Evolutionary conservation across 192 early-diverging fungal species (phyloP), one percentile per base, ranked within the genome.

Genomic region (Tieghemiomyces parasiticus): DNA sequence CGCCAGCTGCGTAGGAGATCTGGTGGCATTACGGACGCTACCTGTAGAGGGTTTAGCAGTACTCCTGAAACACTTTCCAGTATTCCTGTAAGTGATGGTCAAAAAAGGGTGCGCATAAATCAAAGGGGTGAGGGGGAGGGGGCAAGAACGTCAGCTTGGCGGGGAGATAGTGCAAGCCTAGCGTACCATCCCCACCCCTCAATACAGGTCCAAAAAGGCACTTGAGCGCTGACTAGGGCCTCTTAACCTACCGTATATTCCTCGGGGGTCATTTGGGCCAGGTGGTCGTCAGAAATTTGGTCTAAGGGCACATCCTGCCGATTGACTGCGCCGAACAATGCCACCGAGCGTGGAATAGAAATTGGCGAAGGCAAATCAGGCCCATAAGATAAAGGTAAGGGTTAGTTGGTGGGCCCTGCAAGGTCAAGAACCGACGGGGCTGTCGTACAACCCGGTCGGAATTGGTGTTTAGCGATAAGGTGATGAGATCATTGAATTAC

Each of bases 271-370:
- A 80, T 80, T 25, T 71, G 60, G 9, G 54, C 56, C 47, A 73
- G 78, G 61, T 78, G 70, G 3, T 80, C 78, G 56, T 78, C 75
- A 1, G 71, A 71, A 19, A 80, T 67, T 35, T 77, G 75, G 60
- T 75, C 61, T 29, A 80, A 54, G 13, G 73, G 69, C 19, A 77
- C 67, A 59, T 68, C 63, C 20, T 67, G 61, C 33, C 75, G 73
- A 64, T 65, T 70, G 1, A 70, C 72, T 70, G 14, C 28, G n/a
- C 48, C 6, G 20, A 50, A 25, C 22, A 4, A 50, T 50, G 48
- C 6, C 22, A 50, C 6, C 22, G 22, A 22, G 26, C 48, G 22
- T 42, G 38, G 38, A 42, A 42, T 42, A 42, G 16, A 6, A 42
- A 16, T 42, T 42, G 16, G 16, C 16, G 16, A 42, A 42, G 38